A percentile compares a stretch with the other conserved stretches of the same genome.
These are phyloP conservation scores for Dryas alaskensis DNA, from an alignment of 306 rosid species.

Conservation along the genomic window DNA sequence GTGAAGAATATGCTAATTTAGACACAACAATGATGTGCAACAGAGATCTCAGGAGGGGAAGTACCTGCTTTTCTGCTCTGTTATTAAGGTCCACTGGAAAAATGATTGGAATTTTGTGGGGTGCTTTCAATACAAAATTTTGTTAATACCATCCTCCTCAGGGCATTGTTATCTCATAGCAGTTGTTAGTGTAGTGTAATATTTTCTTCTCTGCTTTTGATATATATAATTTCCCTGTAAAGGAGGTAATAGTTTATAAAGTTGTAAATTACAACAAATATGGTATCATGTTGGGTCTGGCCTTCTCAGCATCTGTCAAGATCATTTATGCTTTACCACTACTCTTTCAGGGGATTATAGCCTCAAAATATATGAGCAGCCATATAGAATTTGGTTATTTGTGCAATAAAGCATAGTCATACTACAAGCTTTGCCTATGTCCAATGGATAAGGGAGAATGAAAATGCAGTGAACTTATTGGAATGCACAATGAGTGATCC, in stretches of 20 bases:
- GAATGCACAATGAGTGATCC: background rate
- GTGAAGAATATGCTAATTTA: background rate
- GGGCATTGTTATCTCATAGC: background rate
- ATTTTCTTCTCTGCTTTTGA: background rate
- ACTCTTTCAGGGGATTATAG: background rate
- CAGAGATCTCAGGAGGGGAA: background rate
- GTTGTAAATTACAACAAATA: background rate
- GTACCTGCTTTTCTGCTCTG: background rate
- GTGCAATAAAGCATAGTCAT: background rate
- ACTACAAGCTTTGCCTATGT: background rate
- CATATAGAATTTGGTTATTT: background rate
- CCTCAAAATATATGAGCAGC: background rate
- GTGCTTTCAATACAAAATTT: background rate
- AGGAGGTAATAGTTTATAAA: background rate
- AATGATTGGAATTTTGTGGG: background rate
- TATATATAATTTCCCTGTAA: conserved; percentile 6
- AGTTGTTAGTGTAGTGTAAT: background rate
- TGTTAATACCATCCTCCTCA: background rate
- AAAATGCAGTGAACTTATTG: background rate
- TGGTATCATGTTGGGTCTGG: background rate
- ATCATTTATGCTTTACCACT: background rate
- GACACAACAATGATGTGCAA: conserved; percentile 2
- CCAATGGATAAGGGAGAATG: background rate
- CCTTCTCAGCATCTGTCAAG: background rate
- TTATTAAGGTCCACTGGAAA: background rate